Evolutionary conservation across 169 alveolate species (phyloP), one percentile per base, ranked within the genome.

Genomic region (Babesia sp.): DNA sequence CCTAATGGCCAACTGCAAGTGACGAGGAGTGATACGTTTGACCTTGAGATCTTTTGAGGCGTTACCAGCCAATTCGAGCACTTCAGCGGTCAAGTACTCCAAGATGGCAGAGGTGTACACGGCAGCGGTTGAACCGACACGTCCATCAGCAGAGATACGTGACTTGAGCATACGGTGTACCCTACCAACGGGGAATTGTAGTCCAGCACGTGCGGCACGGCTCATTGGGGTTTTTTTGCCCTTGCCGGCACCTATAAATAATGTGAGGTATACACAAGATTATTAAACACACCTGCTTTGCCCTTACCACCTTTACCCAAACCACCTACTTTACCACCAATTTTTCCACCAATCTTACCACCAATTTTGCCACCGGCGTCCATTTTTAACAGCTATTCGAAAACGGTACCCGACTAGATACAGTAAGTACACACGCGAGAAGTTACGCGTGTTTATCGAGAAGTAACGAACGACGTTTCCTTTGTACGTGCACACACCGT

Each of bases 61-160:
- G 90, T 98, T 98, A 42, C 99, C 99, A 31, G 99, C 99, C 79
- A 98, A 87, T 92, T 98, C 99, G 39, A 98, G 95, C 50, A 98
- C 99, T 87, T 98, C 99, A 44, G 99, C 99, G 44, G 99, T 97
- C 51, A 98, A 92, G 90, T 98, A 98, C 91, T 98, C 99, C 69
- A 98, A 87, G 70, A 98, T 97, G 51, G 99, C 99, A 37, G 99
- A 98, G 60, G 99, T 94, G 89, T 98, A 98, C 33, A 98, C 99
- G 34, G 99, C 99, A 26, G 99, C 99, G 2, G 99, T 97, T 26
- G 99, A 98, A 36, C 99, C 99, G 33, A 98, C 99, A 91, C 99
- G 92, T 79, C 98, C 97, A 73, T 95, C 97, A 9, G 99, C 98
- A 46, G 97, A 90, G 54, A 97, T 95, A 82, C 99, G 95, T 44